A percentile compares a stretch with the other conserved stretches of the same genome.
phyloP scores from a whole-genome alignment of 2,329 filamentous ascomycete species.

The Sarocladium strictum region DNA sequence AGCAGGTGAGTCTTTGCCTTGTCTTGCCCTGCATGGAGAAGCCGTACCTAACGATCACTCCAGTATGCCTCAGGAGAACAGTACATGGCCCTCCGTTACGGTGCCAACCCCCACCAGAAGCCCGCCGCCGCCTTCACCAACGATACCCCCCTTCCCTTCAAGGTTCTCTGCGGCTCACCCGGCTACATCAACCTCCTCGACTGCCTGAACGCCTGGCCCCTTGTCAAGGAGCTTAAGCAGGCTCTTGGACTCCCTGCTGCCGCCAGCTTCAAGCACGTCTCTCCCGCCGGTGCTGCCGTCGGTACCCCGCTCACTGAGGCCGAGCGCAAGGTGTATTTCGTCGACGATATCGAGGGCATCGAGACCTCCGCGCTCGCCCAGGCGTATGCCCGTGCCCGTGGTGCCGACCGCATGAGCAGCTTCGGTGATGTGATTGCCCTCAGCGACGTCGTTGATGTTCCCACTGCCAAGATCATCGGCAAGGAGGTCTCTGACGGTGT shows the following conservation, averaged over 20 bases:
- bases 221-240: slow-evolving; percentile 92
- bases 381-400: slow-evolving; percentile 91
- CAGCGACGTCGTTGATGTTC: slow-evolving; percentile 82
- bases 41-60: not conserved
- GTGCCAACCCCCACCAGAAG: slow-evolving; percentile 97
- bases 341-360: slow-evolving; percentile 87
- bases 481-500: slow-evolving; percentile 97
- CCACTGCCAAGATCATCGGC: slow-evolving; percentile 95
- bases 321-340: slow-evolving; percentile 97
- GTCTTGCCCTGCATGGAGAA: not conserved
- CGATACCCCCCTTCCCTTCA: slow-evolving; percentile 79
- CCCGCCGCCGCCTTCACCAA: slow-evolving; percentile 79
- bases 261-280: slow-evolving; percentile 98
- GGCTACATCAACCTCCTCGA: slow-evolving; percentile 98
- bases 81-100: slow-evolving; percentile 83
- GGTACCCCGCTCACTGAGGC: slow-evolving; percentile 78
- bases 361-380: slow-evolving; percentile 82
- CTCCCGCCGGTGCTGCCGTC: slow-evolving; percentile 91
- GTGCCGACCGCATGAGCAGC: slow-evolving; percentile 96
- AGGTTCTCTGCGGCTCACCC: slow-evolving; percentile 80
- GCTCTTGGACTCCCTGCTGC: slow-evolving; percentile 85
- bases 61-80: slow-evolving; percentile 75
- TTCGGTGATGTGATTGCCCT: slow-evolving; percentile 96
- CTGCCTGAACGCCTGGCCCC: slow-evolving; percentile 90
- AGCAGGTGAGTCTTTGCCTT: slow-evolving; percentile 43